Percentiles rank a stretch among this genome's conserved stretches.
Conservation (phyloP, 345 rosid genomes). For the Combretum micranthum region DNA sequence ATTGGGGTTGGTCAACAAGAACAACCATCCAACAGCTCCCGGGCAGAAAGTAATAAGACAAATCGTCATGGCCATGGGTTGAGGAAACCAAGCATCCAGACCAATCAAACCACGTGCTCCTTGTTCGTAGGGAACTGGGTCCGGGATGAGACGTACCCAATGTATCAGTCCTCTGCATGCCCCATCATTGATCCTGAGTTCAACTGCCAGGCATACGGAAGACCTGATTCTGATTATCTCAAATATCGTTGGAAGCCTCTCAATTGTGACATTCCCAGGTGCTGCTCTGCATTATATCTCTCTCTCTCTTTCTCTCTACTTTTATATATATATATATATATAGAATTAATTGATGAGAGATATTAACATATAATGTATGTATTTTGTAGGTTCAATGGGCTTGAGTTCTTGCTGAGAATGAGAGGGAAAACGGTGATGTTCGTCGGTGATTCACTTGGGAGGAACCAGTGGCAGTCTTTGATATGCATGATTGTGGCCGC, state of each 20-base stretch:
- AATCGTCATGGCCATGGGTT: no score
- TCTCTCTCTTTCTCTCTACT: neutral
- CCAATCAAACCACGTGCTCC: conserved; percentile 7
- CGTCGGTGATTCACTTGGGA: conserved; percentile 90
- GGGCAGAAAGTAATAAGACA: no score
- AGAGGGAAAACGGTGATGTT: conserved; percentile 71
- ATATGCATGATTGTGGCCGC: conserved; percentile 65
- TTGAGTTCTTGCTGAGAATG: conserved; percentile 58
- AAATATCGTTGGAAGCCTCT: conserved; percentile 15
- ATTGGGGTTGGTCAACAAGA: no score
- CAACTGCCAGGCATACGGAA: conserved; percentile 18
- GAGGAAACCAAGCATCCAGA: neutral
- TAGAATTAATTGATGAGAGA: neutral
- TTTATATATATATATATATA: neutral
- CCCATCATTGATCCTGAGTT: conserved; percentile 17
- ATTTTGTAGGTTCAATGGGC: conserved; percentile 56
- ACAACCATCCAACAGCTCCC: no score
- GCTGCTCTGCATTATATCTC: neutral
- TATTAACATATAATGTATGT: neutral
- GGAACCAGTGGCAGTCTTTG: conserved; percentile 92
- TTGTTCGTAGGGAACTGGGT: conserved; percentile 15
- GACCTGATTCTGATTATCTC: conserved; percentile 19
- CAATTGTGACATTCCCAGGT: conserved; percentile 17
- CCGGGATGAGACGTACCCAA: conserved; percentile 10
- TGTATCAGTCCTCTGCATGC: conserved; percentile 15